Conservation (phyloP, 306 rosid species). For the Corylus americana region DNA sequence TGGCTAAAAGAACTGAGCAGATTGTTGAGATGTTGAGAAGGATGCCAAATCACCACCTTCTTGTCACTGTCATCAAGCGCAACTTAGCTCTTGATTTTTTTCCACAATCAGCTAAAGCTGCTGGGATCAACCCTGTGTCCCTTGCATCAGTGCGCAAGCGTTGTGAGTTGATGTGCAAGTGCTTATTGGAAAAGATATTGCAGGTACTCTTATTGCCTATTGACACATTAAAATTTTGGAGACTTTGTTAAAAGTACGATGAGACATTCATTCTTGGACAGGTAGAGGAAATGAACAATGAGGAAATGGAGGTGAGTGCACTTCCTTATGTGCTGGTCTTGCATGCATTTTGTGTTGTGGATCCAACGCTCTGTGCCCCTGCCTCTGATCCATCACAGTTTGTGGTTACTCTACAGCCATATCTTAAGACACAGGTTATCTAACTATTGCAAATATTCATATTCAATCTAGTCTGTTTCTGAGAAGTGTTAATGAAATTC, state of each 20-base stretch:
- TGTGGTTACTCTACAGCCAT: slow-evolving; percentile 97
- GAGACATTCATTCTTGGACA: slow-evolving; percentile 36
- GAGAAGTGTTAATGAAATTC: not conserved
- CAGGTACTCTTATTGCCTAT: slow-evolving; percentile 53
- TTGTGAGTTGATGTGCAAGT: slow-evolving; percentile 97
- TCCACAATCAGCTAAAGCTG: slow-evolving; percentile 88
- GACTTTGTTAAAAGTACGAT: slow-evolving; percentile 18
- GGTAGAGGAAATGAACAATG: slow-evolving; percentile 80
- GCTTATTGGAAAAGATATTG: slow-evolving; percentile 89
- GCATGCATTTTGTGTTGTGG: slow-evolving; percentile 96
- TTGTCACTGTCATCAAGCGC: slow-evolving; percentile 85
- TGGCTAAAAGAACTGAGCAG: slow-evolving; percentile 87
- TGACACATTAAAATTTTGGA: slow-evolving; percentile 12
- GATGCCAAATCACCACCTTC: slow-evolving; percentile 84
- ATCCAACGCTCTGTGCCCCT: slow-evolving; percentile 90
- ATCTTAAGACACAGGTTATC: slow-evolving; percentile 88
- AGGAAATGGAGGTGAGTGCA: slow-evolving; percentile 69
- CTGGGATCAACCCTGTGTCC: slow-evolving; percentile 75
- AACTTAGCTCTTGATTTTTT: slow-evolving; percentile 95
- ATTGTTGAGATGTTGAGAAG: slow-evolving; percentile 85
- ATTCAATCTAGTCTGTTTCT: not conserved
- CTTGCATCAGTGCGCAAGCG: slow-evolving; percentile 88
- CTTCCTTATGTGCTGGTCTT: slow-evolving; percentile 86
- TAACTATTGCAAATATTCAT: not conserved
- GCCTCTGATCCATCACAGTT: slow-evolving; percentile 90